Conservation (phyloP, 352 stramenopile species). For the Plasmopara viticola region DNA sequence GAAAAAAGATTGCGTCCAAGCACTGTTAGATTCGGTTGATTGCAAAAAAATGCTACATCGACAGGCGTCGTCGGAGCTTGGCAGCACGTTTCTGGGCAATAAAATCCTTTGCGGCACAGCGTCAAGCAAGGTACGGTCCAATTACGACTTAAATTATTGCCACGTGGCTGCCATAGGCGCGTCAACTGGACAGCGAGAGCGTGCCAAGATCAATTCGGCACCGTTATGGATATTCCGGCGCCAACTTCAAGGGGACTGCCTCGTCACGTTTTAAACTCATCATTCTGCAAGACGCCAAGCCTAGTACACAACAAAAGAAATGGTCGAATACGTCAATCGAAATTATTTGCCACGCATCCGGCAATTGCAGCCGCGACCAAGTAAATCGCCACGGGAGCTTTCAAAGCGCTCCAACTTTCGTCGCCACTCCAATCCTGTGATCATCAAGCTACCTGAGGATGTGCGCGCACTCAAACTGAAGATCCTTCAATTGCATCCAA, state of each 20-base stretch:
- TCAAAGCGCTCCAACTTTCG: conserved; percentile 24
- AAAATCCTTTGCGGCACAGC: too few relatives aligned
- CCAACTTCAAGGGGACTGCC: conserved; percentile 3
- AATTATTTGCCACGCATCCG: conserved; percentile 20
- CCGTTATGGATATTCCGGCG: too few relatives aligned
- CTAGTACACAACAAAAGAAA: conserved; percentile 11
- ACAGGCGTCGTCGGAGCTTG: too few relatives aligned
- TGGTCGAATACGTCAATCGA: conserved; percentile 19
- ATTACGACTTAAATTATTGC: too few relatives aligned
- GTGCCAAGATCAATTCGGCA: too few relatives aligned
- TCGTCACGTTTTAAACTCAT: conserved; percentile 27
- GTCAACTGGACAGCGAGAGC: too few relatives aligned
- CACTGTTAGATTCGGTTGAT: too few relatives aligned
- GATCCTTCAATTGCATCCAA: conserved; percentile 37
- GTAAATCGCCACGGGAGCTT: conserved; percentile 20
- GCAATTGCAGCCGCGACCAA: conserved; percentile 14
- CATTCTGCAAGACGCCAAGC: conserved; percentile 25
- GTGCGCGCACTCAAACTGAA: conserved; percentile 39
- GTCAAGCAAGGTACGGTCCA: too few relatives aligned
- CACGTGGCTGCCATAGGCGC: too few relatives aligned
- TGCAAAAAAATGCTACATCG: too few relatives aligned
- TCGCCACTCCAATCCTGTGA: conserved; percentile 11
- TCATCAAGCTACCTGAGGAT: conserved; percentile 30
- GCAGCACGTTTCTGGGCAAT: too few relatives aligned
- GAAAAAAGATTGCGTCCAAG: too few relatives aligned